Evolutionary conservation across 225 moss, liverwort and hornwort genomes (phyloP).

Genomic region (Ulota crispa): DNA sequence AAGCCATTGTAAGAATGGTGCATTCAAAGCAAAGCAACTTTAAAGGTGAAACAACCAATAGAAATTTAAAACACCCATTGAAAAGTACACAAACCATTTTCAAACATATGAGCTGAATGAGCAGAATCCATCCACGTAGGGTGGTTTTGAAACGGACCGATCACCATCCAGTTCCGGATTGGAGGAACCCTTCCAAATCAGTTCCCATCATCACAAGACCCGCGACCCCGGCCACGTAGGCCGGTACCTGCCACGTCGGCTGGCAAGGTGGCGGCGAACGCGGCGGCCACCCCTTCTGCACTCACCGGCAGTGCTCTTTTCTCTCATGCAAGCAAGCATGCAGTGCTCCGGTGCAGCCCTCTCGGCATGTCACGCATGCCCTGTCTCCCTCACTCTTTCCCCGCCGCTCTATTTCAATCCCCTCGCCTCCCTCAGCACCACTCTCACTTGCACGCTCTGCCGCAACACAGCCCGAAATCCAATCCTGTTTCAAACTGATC

Average conservation of each 20-base stretch:
- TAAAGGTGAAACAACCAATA: no score
- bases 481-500: background rate
- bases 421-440: background rate
- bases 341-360: background rate
- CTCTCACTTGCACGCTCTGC: background rate
- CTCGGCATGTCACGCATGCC: constrained; percentile 2
- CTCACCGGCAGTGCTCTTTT: background rate
- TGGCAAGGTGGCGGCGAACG: constrained; percentile 13
- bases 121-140: no score
- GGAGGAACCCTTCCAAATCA: no score
- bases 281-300: background rate
- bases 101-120: no score
- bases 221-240: background rate
- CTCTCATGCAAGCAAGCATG: constrained; percentile 16
- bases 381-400: background rate
- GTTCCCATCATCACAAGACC: background rate
- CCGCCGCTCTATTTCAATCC: background rate
- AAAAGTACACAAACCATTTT: no score
- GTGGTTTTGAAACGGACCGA: no score
- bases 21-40: no score
- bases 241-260: background rate
- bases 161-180: no score
- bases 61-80: no score
- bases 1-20: no score
- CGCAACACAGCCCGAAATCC: background rate